phyloP scores from a whole-genome alignment of 768 basidiomycete species.

The Trichaptum fuscoviolaceum region DNA sequence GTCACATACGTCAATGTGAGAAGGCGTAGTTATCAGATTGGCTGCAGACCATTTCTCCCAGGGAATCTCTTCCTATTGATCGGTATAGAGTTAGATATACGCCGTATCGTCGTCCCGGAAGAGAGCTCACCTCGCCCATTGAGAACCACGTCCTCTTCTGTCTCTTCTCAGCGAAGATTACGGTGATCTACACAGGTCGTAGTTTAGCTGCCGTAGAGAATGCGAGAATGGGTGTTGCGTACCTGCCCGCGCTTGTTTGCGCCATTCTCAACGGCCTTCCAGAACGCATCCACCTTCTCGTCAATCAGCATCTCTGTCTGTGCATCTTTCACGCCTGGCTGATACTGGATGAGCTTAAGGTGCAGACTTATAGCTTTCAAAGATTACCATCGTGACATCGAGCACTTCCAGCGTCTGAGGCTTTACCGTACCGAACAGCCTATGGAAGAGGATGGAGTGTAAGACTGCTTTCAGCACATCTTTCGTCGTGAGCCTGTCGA shows the following conservation, averaged over 20 bases:
- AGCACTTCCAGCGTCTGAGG: conserved; percentile 74
- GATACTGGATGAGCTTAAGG: neutral
- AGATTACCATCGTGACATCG: conserved; percentile 76
- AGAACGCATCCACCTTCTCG: conserved; percentile 73
- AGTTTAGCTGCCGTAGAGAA: conserved; percentile 1
- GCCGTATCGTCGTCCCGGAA: neutral
- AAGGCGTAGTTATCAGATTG: neutral
- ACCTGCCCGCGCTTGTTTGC: conserved; percentile 68
- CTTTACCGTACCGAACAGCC: conserved; percentile 74
- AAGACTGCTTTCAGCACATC: conserved; percentile 73
- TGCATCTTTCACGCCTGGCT: conserved; percentile 77
- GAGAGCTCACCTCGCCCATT: conserved; percentile 35
- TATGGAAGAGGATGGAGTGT: conserved; percentile 81
- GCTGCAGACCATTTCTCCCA: conserved; percentile 77
- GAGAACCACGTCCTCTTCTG: conserved; percentile 78
- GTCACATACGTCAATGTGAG: neutral
- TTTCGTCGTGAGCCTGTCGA: conserved; percentile 67
- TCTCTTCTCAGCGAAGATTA: conserved; percentile 74
- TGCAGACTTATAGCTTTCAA: neutral
- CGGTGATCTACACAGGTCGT: conserved; percentile 43
- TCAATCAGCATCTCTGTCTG: conserved; percentile 67
- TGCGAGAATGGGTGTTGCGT: conserved; percentile 8
- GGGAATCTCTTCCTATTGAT: conserved; percentile 63
- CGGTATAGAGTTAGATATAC: neutral
- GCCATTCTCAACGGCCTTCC: conserved; percentile 67